Base-by-base conservation (phyloP, 2,329 filamentous ascomycete genomes). In the Fusarium bulbicola region DNA sequence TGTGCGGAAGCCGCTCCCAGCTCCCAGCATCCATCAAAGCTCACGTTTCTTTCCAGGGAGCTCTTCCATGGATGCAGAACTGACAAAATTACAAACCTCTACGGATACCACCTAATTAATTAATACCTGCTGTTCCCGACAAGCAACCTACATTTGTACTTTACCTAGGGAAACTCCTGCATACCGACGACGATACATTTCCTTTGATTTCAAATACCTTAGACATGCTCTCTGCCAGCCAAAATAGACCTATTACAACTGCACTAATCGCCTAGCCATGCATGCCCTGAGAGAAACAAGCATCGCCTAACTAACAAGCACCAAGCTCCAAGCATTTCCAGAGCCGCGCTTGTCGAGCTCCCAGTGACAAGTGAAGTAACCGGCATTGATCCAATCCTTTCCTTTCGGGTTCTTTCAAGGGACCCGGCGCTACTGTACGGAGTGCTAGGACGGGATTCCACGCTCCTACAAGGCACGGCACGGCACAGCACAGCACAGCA, bases 341-440 rank as follows among this genome's bases (percentile, higher is more conserved):
- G 54, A 68, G 66, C 72, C 74, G 70, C 74, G 74, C 70, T 76
- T 75, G 72, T 76, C 70, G 72, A 68, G 70, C 70, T 70, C 64
- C 24, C 39, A 61, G 34, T 39, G 36, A 42, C 58, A 36, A 36
- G 34, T 36, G 34, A 63, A 72, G 60, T 65, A 50, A 54, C 65
- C 70, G 70, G 72, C 66, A 75, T 68, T 70, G 66, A 60, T 63
- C 62, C 43, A 50, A 40, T 68, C 49, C 42, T 45, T 59, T 68
- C 39, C 57, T 57, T 52, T 70, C 59, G 64, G 64, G 47, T 59
- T 59, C 52, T 62, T 66, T 56, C 47, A 62, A 47, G 47, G 52
- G 65, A 59, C 52, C 50, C 65, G 52, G 39, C 28, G 50, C 68
- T 64, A 32, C 56, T 52, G 36, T 53, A 28, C 50, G 34, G 50